Conservation (phyloP, 805 yeast genomes). For the Hanseniaspora occidentalis region DNA sequence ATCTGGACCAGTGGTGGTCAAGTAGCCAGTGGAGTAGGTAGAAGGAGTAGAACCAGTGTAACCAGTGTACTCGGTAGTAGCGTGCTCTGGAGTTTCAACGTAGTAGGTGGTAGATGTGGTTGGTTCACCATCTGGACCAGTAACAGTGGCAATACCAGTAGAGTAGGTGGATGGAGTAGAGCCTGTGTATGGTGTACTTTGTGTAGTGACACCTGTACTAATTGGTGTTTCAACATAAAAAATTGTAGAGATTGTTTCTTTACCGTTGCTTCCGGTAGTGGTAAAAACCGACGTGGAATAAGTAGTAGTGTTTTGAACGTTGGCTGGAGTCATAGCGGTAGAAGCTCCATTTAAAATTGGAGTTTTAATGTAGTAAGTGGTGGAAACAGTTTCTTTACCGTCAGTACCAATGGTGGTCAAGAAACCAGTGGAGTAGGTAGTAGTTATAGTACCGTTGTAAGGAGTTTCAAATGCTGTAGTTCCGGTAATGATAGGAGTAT, state of each 20-base stretch:
- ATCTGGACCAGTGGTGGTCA: too few relatives aligned
- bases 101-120: too few relatives aligned
- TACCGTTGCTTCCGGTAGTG: constrained; percentile 7
- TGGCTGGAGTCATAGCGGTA: not conserved
- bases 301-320: not conserved
- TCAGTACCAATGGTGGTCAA: constrained; percentile 8
- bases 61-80: too few relatives aligned
- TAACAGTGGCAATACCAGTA: too few relatives aligned
- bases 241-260: constrained; percentile 5
- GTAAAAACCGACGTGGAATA: constrained; percentile 5
- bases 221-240: constrained; percentile 8
- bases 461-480: not conserved
- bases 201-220: too few relatives aligned
- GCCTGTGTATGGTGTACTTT: too few relatives aligned
- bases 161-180: too few relatives aligned
- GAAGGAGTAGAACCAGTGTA: too few relatives aligned
- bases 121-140: too few relatives aligned
- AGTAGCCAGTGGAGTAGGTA: too few relatives aligned
- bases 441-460: not conserved
- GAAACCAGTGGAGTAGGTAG: constrained; percentile 6
- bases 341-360: constrained; percentile 1
- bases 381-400: constrained; percentile 6
- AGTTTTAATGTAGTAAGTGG: constrained; percentile 7
- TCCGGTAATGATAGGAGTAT: constrained; percentile 3
- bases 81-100: too few relatives aligned